Percentiles rank a stretch among this genome's conserved stretches.
Evolutionary conservation across 768 basidiomycete species (phyloP).

Genomic region (Cantharellus anzutake): DNA sequence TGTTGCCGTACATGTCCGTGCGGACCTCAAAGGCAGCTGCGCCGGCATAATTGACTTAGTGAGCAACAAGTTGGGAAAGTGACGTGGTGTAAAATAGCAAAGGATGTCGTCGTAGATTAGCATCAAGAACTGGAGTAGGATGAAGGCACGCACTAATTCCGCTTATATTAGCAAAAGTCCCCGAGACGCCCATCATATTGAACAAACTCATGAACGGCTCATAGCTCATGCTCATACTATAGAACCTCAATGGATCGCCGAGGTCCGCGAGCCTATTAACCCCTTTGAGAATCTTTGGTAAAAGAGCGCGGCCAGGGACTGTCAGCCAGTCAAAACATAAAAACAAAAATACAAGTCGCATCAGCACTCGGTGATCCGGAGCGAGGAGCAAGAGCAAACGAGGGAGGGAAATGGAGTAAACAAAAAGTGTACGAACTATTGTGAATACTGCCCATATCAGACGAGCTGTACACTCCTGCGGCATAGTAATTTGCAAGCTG

Average conservation of each 20-base stretch:
- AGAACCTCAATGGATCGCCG: slow-evolving; percentile 59
- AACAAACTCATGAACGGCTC: slow-evolving; percentile 84
- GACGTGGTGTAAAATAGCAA: not conserved
- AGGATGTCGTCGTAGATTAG: too few species aligned
- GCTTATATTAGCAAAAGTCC: slow-evolving; percentile 31
- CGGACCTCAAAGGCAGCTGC: slow-evolving; percentile 41
- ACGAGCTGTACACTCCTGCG: slow-evolving; percentile 40
- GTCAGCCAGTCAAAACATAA: too few species aligned
- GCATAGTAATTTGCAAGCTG: slow-evolving; percentile 71
- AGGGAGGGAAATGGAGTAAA: too few species aligned
- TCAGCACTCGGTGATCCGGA: too few species aligned
- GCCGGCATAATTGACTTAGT: slow-evolving; percentile 42
- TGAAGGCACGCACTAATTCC: slow-evolving; percentile 24
- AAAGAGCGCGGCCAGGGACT: slow-evolving; percentile 71
- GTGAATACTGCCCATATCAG: slow-evolving; percentile 42
- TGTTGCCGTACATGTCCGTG: slow-evolving; percentile 33
- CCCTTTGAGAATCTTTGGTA: slow-evolving; percentile 49
- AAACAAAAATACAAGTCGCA: not conserved
- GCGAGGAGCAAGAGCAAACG: not conserved
- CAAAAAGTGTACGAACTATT: slow-evolving; percentile 37
- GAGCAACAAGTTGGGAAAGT: not conserved
- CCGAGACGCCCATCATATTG: slow-evolving; percentile 48
- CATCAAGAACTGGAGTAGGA: too few species aligned
- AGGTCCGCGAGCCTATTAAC: slow-evolving; percentile 65
- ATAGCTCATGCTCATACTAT: slow-evolving; percentile 65